Conservation (phyloP, 176 grass and related monocot species). For the Canna indica region DNA sequence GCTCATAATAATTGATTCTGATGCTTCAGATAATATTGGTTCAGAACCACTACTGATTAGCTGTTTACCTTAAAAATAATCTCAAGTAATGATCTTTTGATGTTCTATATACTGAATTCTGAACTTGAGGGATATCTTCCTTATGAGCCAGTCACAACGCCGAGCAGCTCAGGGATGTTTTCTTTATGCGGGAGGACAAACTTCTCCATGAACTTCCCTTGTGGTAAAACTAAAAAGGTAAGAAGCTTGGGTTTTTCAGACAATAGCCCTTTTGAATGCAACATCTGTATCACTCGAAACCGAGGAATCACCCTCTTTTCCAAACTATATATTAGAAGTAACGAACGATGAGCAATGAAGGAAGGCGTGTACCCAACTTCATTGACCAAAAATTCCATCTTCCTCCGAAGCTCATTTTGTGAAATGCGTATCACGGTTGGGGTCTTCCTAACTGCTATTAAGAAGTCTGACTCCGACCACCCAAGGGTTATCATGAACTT, state of each 20-base stretch:
- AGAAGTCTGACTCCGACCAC: slow-evolving; percentile 35
- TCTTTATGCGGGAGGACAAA: slow-evolving; percentile 28
- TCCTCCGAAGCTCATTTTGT: slow-evolving; percentile 3
- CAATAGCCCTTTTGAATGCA: slow-evolving; percentile 29
- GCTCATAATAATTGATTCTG: too few relatives aligned
- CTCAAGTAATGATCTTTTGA: too few relatives aligned
- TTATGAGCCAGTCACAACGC: neutral
- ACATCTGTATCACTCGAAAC: slow-evolving; percentile 27
- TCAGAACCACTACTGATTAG: too few relatives aligned
- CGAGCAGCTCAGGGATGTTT: slow-evolving; percentile 29
- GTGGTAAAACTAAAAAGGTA: neutral
- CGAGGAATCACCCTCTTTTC: slow-evolving; percentile 33
- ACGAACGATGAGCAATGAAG: slow-evolving; percentile 1
- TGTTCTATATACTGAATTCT: too few relatives aligned
- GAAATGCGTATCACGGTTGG: slow-evolving; percentile 24
- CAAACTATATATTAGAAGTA: slow-evolving; percentile 27
- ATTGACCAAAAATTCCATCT: slow-evolving; percentile 27
- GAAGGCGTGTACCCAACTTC: slow-evolving; percentile 26
- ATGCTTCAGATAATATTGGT: too few relatives aligned
- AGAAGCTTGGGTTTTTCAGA: slow-evolving; percentile 7
- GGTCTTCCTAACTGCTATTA: slow-evolving; percentile 1
- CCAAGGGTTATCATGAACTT: slow-evolving; percentile 25
- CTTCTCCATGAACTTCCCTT: slow-evolving; percentile 16
- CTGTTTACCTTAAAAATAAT: too few relatives aligned
- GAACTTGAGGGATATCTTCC: too few relatives aligned